Conservation (phyloP, 768 basidiomycete species). For the Auriculariales sp. region DNA sequence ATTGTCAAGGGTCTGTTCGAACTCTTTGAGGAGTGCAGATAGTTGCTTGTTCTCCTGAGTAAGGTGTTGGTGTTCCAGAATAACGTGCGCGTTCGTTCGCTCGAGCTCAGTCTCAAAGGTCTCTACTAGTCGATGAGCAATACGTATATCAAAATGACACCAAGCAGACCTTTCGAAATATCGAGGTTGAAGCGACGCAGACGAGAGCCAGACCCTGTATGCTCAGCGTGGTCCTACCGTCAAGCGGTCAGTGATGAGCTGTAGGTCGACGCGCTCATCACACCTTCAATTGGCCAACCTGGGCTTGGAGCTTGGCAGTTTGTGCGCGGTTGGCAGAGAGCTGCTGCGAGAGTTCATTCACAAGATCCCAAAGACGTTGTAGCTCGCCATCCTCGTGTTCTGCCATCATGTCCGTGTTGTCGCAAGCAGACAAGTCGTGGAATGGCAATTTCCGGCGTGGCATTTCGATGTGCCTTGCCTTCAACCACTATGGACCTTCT, state of each 20-base stretch:
- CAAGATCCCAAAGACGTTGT: conserved; percentile 60
- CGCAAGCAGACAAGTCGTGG: background rate
- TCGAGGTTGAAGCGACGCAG: conserved; percentile 79
- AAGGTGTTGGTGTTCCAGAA: conserved; percentile 87
- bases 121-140: conserved; percentile 35
- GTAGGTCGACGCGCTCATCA: conserved; percentile 9
- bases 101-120: conserved; percentile 86
- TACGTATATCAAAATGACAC: background rate
- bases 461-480: background rate
- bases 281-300: conserved; percentile 66
- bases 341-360: conserved; percentile 73
- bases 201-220: conserved; percentile 58
- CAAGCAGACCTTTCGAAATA: conserved; percentile 55
- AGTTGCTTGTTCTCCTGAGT: conserved; percentile 94
- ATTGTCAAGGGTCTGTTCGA: conserved; percentile 86
- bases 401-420: conserved; percentile 3
- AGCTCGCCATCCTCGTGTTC: conserved; percentile 32
- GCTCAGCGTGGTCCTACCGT: conserved; percentile 57
- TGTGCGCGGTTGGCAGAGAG: conserved; percentile 71
- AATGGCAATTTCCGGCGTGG: background rate
- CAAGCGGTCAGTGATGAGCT: background rate
- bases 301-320: conserved; percentile 47
- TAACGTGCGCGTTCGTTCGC: conserved; percentile 71
- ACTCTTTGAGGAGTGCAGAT: conserved; percentile 77
- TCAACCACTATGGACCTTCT: too few relatives aligned